phyloP scores from a whole-genome alignment of 495 filamentous ascomycete species.

The Penicillium fimorum region DNA sequence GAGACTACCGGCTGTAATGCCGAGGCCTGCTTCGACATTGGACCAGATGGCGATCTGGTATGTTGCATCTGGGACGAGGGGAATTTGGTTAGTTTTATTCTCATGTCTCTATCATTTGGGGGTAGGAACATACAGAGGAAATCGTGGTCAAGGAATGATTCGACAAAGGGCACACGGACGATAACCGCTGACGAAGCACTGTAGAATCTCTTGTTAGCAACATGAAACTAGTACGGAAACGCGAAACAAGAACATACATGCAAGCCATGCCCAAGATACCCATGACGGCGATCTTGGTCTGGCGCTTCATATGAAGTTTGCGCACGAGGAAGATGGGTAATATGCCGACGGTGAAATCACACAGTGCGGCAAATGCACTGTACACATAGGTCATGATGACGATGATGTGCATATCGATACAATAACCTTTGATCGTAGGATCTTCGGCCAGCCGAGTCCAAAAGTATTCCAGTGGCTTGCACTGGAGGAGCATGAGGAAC shows the following conservation, averaged over 20 bases:
- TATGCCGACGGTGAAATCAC: conserved; percentile 45
- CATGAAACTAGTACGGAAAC: not conserved
- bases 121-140: conserved; percentile 37
- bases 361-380: conserved; percentile 39
- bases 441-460: conserved; percentile 36
- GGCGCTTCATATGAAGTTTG: conserved; percentile 37
- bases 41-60: conserved; percentile 47
- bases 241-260: conserved; percentile 31
- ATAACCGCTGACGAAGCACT: conserved; percentile 44
- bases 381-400: conserved; percentile 44
- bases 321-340: conserved; percentile 39
- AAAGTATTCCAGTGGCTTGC: conserved; percentile 41
- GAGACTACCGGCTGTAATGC: conserved; percentile 47
- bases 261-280: conserved; percentile 46
- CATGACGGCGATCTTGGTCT: conserved; percentile 40
- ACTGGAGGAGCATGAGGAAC: conserved; percentile 45
- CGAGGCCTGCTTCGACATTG: conserved; percentile 43
- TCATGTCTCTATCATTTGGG: not conserved
- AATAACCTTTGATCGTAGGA: conserved; percentile 32
- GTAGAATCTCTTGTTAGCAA: conserved; percentile 1
- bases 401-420: conserved; percentile 37
- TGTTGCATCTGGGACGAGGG: conserved; percentile 32
- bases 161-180: conserved; percentile 41
- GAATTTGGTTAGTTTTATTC: conserved; percentile 1
- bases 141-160: conserved; percentile 36